These are phyloP conservation scores for Trichoderma gamsii DNA, from an alignment of 495 filamentous ascomycete species.

Conservation along the genomic window DNA sequence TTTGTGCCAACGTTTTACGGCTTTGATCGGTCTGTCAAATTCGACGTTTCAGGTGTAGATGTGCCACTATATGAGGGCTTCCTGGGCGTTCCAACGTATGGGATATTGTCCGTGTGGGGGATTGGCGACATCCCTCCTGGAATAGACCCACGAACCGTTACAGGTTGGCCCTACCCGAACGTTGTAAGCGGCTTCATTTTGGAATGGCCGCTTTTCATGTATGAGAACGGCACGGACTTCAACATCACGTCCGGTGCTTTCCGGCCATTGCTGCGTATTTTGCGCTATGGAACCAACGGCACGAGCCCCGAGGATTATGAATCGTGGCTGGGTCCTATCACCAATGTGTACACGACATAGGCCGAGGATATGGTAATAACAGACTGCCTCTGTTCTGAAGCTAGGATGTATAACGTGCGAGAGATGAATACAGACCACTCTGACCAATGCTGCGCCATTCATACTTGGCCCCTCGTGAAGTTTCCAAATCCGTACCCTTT, in stretches of 20 bases:
- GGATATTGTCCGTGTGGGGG: neutral
- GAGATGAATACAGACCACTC: too few species aligned
- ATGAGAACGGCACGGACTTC: constrained; percentile 2
- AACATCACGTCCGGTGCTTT: neutral
- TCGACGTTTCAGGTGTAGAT: neutral
- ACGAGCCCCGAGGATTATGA: neutral
- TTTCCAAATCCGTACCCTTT: too few species aligned
- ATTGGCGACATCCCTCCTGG: neutral
- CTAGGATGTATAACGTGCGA: too few species aligned
- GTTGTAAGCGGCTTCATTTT: neutral
- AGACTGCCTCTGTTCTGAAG: neutral
- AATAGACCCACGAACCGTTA: neutral
- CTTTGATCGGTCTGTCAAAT: neutral
- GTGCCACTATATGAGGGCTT: neutral
- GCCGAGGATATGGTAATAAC: neutral
- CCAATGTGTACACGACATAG: neutral
- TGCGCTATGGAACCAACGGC: neutral
- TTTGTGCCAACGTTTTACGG: neutral
- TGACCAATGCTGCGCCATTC: too few species aligned
- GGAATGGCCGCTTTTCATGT: constrained; percentile 1
- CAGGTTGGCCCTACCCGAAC: neutral
- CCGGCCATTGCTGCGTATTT: constrained; percentile 5
- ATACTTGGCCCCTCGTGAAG: too few species aligned
- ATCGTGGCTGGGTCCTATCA: constrained; percentile 9
- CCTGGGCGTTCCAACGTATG: neutral